Conservation (phyloP, 345 rosid genomes). For the Theobroma cacao region DNA sequence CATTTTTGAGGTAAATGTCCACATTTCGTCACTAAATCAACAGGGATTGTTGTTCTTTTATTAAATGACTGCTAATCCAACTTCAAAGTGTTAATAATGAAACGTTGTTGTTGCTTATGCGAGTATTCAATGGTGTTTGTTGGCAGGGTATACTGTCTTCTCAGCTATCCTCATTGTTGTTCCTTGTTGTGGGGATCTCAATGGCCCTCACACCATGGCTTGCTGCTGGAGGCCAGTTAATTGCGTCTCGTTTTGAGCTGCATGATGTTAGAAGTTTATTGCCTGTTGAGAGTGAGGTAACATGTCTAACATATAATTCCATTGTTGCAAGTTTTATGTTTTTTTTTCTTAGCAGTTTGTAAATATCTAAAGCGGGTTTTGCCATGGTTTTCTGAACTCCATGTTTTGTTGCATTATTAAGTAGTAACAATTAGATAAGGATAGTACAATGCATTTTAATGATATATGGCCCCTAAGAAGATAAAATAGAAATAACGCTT, state of each 20-base stretch:
- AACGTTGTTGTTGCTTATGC: neutral
- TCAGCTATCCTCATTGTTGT: slow-evolving; percentile 84
- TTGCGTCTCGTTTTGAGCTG: slow-evolving; percentile 95
- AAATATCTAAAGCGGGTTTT: neutral
- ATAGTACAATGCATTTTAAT: neutral
- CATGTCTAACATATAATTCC: slow-evolving; percentile 13
- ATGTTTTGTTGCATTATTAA: neutral
- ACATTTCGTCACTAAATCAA: neutral
- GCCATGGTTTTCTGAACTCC: slow-evolving; percentile 1
- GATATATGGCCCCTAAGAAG: neutral
- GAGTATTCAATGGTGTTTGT: slow-evolving; percentile 21
- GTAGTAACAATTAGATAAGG: neutral
- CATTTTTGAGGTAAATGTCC: neutral
- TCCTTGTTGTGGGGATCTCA: slow-evolving; percentile 95
- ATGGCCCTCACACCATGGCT: slow-evolving; percentile 99
- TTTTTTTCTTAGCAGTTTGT: neutral
- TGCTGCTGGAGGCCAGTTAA: slow-evolving; percentile 97
- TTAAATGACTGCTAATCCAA: neutral
- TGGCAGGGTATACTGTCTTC: slow-evolving; percentile 95
- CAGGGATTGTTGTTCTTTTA: neutral
- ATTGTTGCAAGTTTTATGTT: neutral
- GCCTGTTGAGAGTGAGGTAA: slow-evolving; percentile 98
- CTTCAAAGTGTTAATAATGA: neutral
- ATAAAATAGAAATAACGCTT: neutral
- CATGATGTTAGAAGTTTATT: slow-evolving; percentile 92